Percentiles rank a stretch among this genome's conserved stretches.
Conservation (phyloP, 1,139 yeast species). For the Tardiomyces blankii region DNA sequence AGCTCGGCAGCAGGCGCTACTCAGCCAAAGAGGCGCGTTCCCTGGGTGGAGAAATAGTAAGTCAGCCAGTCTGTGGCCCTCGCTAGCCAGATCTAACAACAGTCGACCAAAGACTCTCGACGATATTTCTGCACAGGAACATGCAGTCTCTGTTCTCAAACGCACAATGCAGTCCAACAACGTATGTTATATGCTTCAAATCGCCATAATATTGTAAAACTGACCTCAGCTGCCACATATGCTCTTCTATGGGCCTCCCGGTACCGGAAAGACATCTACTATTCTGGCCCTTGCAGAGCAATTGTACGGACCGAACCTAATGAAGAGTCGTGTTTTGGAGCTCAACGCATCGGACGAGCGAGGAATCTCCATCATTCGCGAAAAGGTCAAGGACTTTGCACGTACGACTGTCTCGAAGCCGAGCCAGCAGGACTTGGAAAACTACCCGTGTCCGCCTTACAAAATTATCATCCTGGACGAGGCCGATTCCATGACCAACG, state of each 20-base stretch:
- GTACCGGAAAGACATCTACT: slow-evolving; percentile 94
- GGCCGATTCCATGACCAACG: slow-evolving; percentile 83
- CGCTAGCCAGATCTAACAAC: background rate
- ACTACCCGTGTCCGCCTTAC: slow-evolving; percentile 92
- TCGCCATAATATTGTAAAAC: background rate
- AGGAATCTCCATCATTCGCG: slow-evolving; percentile 86
- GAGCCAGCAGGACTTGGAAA: slow-evolving; percentile 46
- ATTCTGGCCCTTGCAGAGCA: slow-evolving; percentile 80
- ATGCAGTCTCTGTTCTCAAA: slow-evolving; percentile 76
- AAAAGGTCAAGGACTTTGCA: slow-evolving; percentile 87
- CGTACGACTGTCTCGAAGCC: slow-evolving; percentile 80
- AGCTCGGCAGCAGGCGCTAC: background rate
- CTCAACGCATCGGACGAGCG: slow-evolving; percentile 95
- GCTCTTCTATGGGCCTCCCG: slow-evolving; percentile 96
- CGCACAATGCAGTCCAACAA: slow-evolving; percentile 71
- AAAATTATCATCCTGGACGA: slow-evolving; percentile 46
- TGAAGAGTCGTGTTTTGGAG: slow-evolving; percentile 73
- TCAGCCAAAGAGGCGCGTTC: slow-evolving; percentile 16
- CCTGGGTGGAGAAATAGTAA: slow-evolving; percentile 70
- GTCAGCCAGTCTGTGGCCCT: slow-evolving; percentile 12
- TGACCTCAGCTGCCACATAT: slow-evolving; percentile 57
- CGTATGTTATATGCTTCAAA: slow-evolving; percentile 10
- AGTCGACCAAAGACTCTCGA: slow-evolving; percentile 65
- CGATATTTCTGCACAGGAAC: slow-evolving; percentile 88
- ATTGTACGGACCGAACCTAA: slow-evolving; percentile 53